A percentile compares a stretch with the other conserved stretches of the same genome.
Conservation (phyloP, 2,329 filamentous ascomycete species). For the Clarireedia paspali region DNA sequence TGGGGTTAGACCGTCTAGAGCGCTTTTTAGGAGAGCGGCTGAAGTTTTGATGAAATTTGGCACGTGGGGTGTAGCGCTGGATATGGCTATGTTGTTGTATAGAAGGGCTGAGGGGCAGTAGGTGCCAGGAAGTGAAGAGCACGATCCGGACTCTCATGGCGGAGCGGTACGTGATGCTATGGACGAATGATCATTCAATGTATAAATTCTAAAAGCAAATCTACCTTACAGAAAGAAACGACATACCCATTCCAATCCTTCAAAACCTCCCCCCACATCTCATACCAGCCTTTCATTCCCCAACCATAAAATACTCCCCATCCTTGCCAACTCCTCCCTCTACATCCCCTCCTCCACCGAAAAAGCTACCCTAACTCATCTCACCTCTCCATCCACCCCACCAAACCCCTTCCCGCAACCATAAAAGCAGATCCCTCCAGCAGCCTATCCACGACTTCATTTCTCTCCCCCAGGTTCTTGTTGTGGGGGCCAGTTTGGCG, state of each 20-base stretch:
- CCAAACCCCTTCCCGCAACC: background rate
- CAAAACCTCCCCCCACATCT: too few species aligned
- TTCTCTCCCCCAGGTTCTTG: background rate
- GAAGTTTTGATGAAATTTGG: conserved; percentile 19
- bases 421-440: background rate
- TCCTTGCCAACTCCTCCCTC: background rate
- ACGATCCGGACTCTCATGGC: too few species aligned
- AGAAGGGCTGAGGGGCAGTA: conserved; percentile 13
- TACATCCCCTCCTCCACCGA: background rate
- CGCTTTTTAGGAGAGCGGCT: conserved; percentile 19
- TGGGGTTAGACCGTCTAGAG: conserved; percentile 6
- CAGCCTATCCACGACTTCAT: background rate
- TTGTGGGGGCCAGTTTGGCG: background rate
- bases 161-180: too few species aligned
- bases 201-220: too few species aligned
- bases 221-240: too few species aligned
- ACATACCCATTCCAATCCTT: too few species aligned
- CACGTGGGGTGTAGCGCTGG: conserved; percentile 20
- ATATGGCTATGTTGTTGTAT: conserved; percentile 19
- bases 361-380: background rate
- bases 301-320: background rate
- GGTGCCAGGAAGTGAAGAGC: too few species aligned
- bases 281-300: background rate
- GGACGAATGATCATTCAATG: too few species aligned
- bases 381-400: background rate